Evolutionary conservation across 2,329 filamentous ascomycete genomes (phyloP).

Genomic region (Trichoderma atroviride): DNA sequence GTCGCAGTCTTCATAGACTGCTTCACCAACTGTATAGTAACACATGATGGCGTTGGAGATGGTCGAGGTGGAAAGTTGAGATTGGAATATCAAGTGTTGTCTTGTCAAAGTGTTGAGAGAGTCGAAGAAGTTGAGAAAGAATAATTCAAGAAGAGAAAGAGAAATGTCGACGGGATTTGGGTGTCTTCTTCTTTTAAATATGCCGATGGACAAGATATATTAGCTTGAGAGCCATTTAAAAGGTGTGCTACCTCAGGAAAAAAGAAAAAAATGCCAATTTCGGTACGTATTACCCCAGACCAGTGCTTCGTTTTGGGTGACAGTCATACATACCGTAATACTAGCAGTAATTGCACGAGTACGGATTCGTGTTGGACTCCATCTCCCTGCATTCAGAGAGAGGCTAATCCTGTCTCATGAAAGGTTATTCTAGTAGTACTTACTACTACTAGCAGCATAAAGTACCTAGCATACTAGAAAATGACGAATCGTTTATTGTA

Average conservation of each 20-base stretch:
- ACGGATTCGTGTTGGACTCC: not conserved
- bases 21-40: not conserved
- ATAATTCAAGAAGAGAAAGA: not conserved
- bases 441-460: not conserved
- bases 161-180: not conserved
- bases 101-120: not conserved
- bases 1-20: not conserved
- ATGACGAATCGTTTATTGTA: not conserved
- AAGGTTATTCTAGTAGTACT: not conserved
- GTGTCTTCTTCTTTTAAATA: not conserved
- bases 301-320: not conserved
- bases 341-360: not conserved
- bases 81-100: not conserved
- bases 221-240: not conserved
- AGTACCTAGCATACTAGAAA: not conserved
- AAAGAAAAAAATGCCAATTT: not conserved
- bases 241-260: not conserved
- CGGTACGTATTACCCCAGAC: not conserved
- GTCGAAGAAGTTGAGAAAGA: not conserved
- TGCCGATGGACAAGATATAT: not conserved
- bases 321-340: not conserved
- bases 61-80: not conserved
- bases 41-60: not conserved
- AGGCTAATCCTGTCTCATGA: not conserved
- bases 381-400: not conserved